A percentile compares a stretch with the other conserved stretches of the same genome.
Evolutionary conservation across 148 eudicot genomes (phyloP).

Genomic region (Rhododendron henanense): DNA sequence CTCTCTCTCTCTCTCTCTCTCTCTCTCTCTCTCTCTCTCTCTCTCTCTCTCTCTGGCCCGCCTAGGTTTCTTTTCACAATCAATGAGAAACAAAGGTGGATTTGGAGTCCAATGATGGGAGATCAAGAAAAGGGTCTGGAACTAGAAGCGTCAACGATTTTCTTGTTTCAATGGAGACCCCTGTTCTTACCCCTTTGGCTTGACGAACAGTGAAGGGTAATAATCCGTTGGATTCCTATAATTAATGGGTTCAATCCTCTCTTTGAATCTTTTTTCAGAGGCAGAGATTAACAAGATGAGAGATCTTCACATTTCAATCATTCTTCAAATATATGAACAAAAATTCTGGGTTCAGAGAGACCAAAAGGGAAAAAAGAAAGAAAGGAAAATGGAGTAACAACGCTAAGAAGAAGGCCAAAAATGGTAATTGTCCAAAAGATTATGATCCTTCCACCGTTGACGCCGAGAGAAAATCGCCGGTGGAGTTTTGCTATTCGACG

Average conservation of each 20-base stretch:
- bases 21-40: too few species aligned
- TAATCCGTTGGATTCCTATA: conserved; percentile 1
- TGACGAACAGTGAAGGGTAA: conserved; percentile 42
- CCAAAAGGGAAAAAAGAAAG: too few species aligned
- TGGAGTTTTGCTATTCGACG: too few species aligned
- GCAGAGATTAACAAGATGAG: conserved; percentile 43
- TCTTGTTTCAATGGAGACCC: conserved; percentile 17
- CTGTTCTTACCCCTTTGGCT: conserved; percentile 39
- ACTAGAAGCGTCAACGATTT: conserved; percentile 66
- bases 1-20: too few species aligned
- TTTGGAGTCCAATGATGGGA: conserved; percentile 79
- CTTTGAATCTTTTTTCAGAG: conserved; percentile 63
- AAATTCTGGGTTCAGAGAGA: too few species aligned
- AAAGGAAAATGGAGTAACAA: too few species aligned
- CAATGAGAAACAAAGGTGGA: conserved; percentile 82
- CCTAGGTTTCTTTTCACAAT: conserved; percentile 90
- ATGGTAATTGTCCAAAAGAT: too few species aligned
- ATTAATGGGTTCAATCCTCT: conserved; percentile 58
- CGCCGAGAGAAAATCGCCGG: too few species aligned
- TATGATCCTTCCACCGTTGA: too few species aligned
- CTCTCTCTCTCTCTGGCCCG: conserved; percentile 41
- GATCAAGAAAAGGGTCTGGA: conserved; percentile 62
- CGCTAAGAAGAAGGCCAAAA: too few species aligned
- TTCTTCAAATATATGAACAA: too few species aligned
- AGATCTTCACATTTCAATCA: conserved; percentile 40